phyloP scores from a whole-genome alignment of 1,139 yeast genomes.

The Pichiaceae sp. region DNA sequence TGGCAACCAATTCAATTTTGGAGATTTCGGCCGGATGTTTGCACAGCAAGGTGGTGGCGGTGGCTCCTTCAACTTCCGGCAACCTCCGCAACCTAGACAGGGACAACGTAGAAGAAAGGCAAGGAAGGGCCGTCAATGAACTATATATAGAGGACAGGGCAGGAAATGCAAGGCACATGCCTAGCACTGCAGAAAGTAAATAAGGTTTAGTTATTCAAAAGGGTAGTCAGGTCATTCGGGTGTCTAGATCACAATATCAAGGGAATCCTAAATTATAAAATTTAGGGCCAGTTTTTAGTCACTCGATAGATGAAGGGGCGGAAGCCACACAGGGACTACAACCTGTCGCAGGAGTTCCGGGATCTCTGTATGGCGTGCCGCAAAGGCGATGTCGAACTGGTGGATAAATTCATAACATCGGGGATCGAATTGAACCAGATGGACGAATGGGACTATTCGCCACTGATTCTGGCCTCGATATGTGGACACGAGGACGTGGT shows the following conservation, averaged over 20 bases:
- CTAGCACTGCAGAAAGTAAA: too few relatives aligned
- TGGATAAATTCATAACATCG: conserved; percentile 46
- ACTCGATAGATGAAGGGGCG: too few relatives aligned
- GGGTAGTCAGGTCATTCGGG: too few relatives aligned
- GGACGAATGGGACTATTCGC: conserved; percentile 70
- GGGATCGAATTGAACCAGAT: conserved; percentile 53
- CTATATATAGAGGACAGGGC: not conserved
- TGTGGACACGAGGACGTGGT: conserved; percentile 70
- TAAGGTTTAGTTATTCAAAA: too few relatives aligned
- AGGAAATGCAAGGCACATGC: too few relatives aligned
- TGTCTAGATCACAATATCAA: too few relatives aligned
- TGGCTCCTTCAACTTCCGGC: conserved; percentile 1
- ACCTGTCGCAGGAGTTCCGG: conserved; percentile 20
- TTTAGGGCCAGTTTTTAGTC: too few relatives aligned
- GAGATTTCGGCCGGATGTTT: conserved; percentile 1
- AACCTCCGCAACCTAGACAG: not conserved
- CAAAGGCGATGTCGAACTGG: conserved; percentile 57
- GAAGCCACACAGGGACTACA: too few relatives aligned
- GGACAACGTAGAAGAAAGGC: not conserved
- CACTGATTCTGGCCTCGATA: conserved; percentile 60
- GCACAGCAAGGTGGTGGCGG: conserved; percentile 2
- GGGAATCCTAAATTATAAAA: too few relatives aligned
- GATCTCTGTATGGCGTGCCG: conserved; percentile 63
- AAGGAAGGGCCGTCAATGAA: not conserved
- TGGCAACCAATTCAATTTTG: not conserved